Conservation (phyloP, 768 basidiomycete species). For the Baorangia bicolor region DNA sequence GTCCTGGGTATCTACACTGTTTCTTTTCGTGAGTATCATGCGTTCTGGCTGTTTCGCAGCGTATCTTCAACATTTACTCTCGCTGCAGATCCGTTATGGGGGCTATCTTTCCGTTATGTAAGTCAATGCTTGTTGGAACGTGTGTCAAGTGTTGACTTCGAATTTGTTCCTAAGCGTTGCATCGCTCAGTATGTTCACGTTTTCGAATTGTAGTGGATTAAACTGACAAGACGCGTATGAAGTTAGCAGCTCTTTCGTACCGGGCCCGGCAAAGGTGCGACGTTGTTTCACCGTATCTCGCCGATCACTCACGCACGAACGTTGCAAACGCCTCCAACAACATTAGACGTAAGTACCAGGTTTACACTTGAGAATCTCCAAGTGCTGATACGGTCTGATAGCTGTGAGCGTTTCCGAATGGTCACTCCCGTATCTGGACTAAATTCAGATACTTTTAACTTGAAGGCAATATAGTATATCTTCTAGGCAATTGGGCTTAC, state of each 20-base stretch:
- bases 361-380: no score
- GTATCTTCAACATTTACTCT: no score
- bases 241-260: background rate
- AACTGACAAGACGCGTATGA: background rate
- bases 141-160: background rate
- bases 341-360: background rate
- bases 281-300: background rate
- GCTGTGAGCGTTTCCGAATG: background rate
- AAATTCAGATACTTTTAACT: no score
- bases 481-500: background rate
- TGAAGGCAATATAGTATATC: background rate
- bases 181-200: background rate
- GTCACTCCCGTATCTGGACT: no score
- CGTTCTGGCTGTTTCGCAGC: no score
- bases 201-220: background rate
- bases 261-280: background rate
- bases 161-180: background rate
- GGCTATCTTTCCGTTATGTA: background rate
- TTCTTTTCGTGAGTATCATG: background rate
- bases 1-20: conserved; percentile 1
- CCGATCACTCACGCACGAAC: background rate
- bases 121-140: background rate
- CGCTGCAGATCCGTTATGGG: background rate
- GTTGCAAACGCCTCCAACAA: background rate
- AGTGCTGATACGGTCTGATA: background rate